These are phyloP conservation scores for Gypsophila paniculata DNA, from an alignment of 179 eudicot species.

Conservation along the genomic window DNA sequence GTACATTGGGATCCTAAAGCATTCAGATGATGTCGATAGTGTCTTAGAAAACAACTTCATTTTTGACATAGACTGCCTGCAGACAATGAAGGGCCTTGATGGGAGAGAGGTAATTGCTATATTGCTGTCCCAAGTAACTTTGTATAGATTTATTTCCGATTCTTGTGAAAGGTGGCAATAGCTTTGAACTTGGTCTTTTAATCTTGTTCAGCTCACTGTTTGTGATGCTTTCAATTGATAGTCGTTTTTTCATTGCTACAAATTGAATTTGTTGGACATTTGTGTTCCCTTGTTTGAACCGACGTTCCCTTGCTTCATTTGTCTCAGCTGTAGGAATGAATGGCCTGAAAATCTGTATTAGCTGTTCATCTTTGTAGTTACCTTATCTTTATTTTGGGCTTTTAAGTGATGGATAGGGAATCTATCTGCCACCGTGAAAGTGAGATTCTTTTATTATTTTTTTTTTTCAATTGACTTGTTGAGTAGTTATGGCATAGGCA, in stretches of 20 bases:
- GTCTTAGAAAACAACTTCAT: conserved; percentile 59
- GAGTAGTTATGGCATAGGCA: background rate
- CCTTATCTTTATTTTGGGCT: too few relatives aligned
- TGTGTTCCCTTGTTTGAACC: too few relatives aligned
- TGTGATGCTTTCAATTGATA: background rate
- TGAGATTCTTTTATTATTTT: too few relatives aligned
- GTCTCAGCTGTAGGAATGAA: background rate
- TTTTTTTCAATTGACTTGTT: background rate
- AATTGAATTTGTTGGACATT: too few relatives aligned
- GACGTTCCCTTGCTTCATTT: background rate
- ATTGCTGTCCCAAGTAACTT: background rate
- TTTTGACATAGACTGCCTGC: conserved; percentile 84
- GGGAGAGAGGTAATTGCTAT: conserved; percentile 71
- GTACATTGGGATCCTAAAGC: conserved; percentile 60
- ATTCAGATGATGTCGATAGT: conserved; percentile 59
- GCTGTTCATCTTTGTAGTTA: too few relatives aligned
- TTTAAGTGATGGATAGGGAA: too few relatives aligned
- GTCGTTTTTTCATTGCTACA: too few relatives aligned
- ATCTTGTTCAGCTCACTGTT: background rate
- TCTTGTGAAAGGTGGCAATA: background rate
- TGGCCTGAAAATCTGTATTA: background rate
- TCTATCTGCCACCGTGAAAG: too few relatives aligned
- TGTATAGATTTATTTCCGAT: background rate
- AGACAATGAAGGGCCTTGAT: conserved; percentile 90
- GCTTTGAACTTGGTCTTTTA: background rate